A percentile compares a stretch with the other conserved stretches of the same genome.
Conservation (phyloP, 164 flowering plant genomes). For the Vitis cinerea region DNA sequence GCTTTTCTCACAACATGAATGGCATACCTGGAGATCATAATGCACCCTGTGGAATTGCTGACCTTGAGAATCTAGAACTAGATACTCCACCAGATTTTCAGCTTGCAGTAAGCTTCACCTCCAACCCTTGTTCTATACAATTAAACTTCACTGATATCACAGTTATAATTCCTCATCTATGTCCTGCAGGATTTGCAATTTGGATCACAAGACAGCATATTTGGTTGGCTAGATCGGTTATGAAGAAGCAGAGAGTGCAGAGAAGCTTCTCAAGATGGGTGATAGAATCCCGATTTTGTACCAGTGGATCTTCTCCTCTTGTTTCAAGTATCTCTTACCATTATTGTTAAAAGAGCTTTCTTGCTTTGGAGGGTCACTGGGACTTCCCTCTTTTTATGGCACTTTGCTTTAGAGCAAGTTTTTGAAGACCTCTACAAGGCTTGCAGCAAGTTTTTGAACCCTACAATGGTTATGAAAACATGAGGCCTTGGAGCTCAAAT, state of each 20-base stretch:
- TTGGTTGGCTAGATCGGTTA: conserved; percentile 49
- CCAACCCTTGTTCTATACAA: background rate
- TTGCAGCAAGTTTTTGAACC: background rate
- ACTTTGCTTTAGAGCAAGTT: background rate
- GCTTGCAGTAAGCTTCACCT: conserved; percentile 45
- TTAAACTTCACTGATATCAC: background rate
- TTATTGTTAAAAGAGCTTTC: background rate
- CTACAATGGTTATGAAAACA: too few relatives aligned
- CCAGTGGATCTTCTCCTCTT: background rate
- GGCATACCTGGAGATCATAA: conserved; percentile 17
- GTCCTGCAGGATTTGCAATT: conserved; percentile 64
- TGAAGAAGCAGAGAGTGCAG: conserved; percentile 16
- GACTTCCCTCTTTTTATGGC: background rate
- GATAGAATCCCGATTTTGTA: conserved; percentile 8
- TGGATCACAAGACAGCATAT: conserved; percentile 64
- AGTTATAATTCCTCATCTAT: background rate
- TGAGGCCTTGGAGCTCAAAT: too few relatives aligned
- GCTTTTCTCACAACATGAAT: conserved; percentile 8
- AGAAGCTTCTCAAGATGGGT: background rate
- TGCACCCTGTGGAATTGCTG: conserved; percentile 38
- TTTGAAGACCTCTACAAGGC: background rate
- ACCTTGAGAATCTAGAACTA: conserved; percentile 53
- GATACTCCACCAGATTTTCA: conserved; percentile 61
- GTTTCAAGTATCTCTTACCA: background rate
- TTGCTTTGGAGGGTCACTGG: background rate